Base-by-base conservation (phyloP, 2,329 filamentous ascomycete genomes). In the Fonsecaea pedrosoi region DNA sequence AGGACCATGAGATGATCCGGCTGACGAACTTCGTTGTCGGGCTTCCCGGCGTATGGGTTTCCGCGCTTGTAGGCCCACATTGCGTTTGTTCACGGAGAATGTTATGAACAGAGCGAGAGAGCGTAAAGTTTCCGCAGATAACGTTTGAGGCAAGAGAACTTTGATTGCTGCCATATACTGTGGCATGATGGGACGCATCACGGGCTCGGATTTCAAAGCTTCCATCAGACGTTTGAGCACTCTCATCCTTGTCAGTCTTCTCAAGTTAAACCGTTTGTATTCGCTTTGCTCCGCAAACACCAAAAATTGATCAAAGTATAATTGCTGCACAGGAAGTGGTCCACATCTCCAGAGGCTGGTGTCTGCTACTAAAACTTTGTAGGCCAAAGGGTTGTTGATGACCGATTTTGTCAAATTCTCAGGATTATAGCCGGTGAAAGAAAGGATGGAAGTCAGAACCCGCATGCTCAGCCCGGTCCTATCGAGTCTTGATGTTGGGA, bases 341-440 rank as follows among this genome's bases (percentile, higher is more conserved):
- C 91, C 91, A 78, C 88, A 89, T 70, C 94, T 87, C 95, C 95
- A 99, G 21, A 94, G 90, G 74, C 97, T 94, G 71, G 96, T 87
- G 78, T 99, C 95, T 62, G 98, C 92, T 34, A 99, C 84, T 18
- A 99, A 83, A 38, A 97, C 90, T 54, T 95, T 89, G 78, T 98
- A 99, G 3, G 94, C 95, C 69, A 99, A 84, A 0, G 95, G 94
- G 73, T 99, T 99, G 72, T 96, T 91, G 75, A 99, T 96, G 73
- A 97, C 92, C 1, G 94, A 97, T 65, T 94, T 90, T 65, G 92
- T 87, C 0, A 93, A 92, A 38, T 89, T 85, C n/a, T 86, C 82
- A 70, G 90, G 89, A 68, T 94, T 89, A 77, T 96, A 98, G 2
- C 95, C 95, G 66, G 97, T 89, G 76, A 98, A 99, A 7, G 86